Evolutionary conservation across 2,329 filamentous ascomycete genomes (phyloP), one percentile per base, ranked within the genome.

Genomic region (Microcera coccophila): DNA sequence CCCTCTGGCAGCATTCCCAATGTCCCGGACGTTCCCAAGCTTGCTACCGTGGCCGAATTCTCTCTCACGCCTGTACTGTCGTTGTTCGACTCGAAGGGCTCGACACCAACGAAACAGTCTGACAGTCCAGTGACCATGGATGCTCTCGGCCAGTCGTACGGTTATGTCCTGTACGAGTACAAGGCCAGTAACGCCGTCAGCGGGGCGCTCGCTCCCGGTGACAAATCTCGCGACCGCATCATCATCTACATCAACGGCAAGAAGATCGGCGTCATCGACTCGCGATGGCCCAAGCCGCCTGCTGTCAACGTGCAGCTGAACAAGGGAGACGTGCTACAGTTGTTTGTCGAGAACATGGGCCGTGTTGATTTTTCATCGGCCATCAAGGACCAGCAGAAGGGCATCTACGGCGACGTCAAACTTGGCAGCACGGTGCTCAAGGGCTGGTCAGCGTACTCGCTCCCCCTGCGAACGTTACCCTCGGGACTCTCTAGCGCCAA

Each of bases 321-420:
- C 15, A 48, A 53, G 1, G 69, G 69, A 5, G 71, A 74, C 47
- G 62, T 51, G 18, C 47, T 75, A 4, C 60, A 66, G 42, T 62
- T 75, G 0, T 53, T 76, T 3, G 66, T 75, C 2, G 73, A 77
- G 54, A 76, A 76, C 38, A 62, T 76, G n/a, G 73, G 73, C 2
- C 65, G 73, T 3, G 69, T 75, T 1, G 68, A 75, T 46, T 74
- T 71, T 45, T 64, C 64, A 36, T 64, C 66, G 3, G 53, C 59
- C 4, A 60, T 73, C 9, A 58, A 59, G 5, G 71, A 77, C 24
- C 73, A 67, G 18, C 60, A 58, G 17, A 76, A 76, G 48, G 73
- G 73, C 1, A 67, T 76, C 14, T 48, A 63, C 24, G 24, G 24
- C 9, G 14, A 28, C 14, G 24, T 28, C 9, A 9, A 9, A 9